Base-by-base conservation (phyloP, 768 basidiomycete species). In the Rhodotorula toruloides region DNA sequence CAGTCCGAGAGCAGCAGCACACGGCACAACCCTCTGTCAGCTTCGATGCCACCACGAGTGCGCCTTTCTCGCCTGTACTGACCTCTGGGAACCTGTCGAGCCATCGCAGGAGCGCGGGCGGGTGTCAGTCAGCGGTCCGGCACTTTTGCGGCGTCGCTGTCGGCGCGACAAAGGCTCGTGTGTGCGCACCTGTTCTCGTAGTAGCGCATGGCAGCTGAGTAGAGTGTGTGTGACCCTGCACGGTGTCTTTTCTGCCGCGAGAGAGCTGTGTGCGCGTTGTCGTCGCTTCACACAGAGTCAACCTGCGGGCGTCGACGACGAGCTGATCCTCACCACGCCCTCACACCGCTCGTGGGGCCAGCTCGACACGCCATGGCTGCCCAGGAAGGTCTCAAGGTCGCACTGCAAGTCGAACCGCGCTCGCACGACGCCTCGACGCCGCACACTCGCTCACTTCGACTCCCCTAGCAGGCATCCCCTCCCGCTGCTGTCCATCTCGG, bases 401-500 rank as follows among this genome's bases (percentile, higher is more conserved):
- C 52, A 5, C 64, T 70, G 68, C 56, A 19, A 47, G 63, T 31
- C 22, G 21, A 31, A 1, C 14, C 8, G 10, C 49, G 17, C 12
- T 6, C 27, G 25, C 27, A n/a, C n/a, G n/a, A n/a, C n/a, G n/a
- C 21, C 37, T 17, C 37, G 9, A 14, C 53, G 6, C 22, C 36
- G n/a, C 47, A 9, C 22, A 6, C 58, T n/a, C n/a, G 40, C 40
- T 42, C 13, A 42, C 40, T 4, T 47, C 46, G 29, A 1, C 27
- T 10, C n/a, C n/a, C n/a, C n/a, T n/a, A n/a, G 12, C 75, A 98
- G 93, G 61, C 96, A 98, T 77, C 94, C 96, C 43, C 83, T 98
- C 21, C 91, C 96, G 16, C 91, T 99, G 76, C 83, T 99, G 68
- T 96, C 92, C 78, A 88, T 98, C 74, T 96, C 93, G 2, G 96